These are phyloP conservation scores for Lichtheimia ramosa DNA, from an alignment of 371 early-diverging fungal species.

Conservation along the genomic window DNA sequence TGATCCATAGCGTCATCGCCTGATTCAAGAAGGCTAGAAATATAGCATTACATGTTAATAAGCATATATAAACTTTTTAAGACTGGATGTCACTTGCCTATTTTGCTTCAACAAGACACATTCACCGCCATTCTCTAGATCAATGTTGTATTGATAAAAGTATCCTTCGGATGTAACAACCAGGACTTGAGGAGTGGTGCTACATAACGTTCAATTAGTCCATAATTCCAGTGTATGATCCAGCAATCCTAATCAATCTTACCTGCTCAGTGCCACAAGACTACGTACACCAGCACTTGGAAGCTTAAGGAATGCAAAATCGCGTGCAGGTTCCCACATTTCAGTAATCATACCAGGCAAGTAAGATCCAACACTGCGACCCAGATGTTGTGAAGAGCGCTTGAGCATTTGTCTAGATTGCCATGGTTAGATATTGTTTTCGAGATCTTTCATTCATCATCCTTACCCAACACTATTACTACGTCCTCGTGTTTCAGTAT, in stretches of 20 bases:
- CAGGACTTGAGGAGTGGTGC: constrained; percentile 80
- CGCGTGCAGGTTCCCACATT: constrained; percentile 93
- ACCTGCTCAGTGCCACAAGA: constrained; percentile 80
- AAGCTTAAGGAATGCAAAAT: constrained; percentile 90
- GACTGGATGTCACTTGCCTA: constrained; percentile 31
- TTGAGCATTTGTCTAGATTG: constrained; percentile 47
- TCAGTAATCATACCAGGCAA: constrained; percentile 88
- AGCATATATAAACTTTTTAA: not conserved
- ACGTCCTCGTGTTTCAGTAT: constrained; percentile 3
- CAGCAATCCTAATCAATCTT: not conserved
- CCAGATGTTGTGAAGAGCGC: constrained; percentile 60
- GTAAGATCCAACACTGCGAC: constrained; percentile 69
- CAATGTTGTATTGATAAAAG: constrained; percentile 89
- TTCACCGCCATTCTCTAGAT: constrained; percentile 90
- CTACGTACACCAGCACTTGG: constrained; percentile 82
- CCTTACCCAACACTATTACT: constrained; percentile 22
- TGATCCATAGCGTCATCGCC: constrained; percentile 14
- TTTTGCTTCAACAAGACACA: constrained; percentile 83
- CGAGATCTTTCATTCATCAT: too few species aligned
- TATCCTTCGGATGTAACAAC: constrained; percentile 92
- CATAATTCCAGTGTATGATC: too few species aligned
- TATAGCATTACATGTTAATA: not conserved
- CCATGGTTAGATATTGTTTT: too few species aligned
- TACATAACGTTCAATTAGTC: constrained; percentile 14
- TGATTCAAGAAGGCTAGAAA: constrained; percentile 10